phyloP scores from a whole-genome alignment of 306 rosid species.

The Castanea crenata region DNA sequence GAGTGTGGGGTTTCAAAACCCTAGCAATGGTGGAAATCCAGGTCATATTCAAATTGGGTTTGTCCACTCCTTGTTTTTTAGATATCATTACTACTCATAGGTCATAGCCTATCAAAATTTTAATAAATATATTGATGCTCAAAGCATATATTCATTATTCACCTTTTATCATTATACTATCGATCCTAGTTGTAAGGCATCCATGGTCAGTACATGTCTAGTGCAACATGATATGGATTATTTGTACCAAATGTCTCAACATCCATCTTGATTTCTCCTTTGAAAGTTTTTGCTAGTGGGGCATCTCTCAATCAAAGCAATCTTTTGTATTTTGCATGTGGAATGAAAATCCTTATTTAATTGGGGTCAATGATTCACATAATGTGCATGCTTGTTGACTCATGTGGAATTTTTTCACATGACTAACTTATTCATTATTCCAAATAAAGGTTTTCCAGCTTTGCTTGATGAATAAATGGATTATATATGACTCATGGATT shows the following conservation, averaged over 20 bases:
- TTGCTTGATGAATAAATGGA: background rate
- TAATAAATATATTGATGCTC: background rate
- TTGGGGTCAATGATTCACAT: conserved; percentile 8
- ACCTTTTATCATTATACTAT: background rate
- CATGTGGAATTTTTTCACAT: background rate
- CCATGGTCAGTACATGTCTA: background rate
- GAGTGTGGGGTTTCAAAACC: conserved; percentile 33
- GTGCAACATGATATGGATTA: background rate
- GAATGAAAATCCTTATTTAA: background rate
- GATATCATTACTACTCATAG: conserved; percentile 34
- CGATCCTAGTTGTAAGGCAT: conserved; percentile 18
- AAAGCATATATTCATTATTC: conserved; percentile 26
- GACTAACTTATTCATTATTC: background rate
- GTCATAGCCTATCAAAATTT: conserved; percentile 3
- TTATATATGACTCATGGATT: too few species aligned
- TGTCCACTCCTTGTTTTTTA: conserved; percentile 32
- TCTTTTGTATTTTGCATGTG: conserved; percentile 15
- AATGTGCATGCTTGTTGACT: too few species aligned
- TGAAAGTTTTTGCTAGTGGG: conserved; percentile 1
- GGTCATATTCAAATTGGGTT: conserved; percentile 33
- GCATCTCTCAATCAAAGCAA: conserved; percentile 17
- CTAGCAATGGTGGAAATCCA: conserved; percentile 54
- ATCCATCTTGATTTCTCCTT: background rate
- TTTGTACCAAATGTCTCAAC: background rate
- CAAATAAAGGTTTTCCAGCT: background rate